A percentile compares a stretch with the other conserved stretches of the same genome.
These are phyloP conservation scores for Evansstolkia leycettana DNA, from an alignment of 495 filamentous ascomycete genomes.

Conservation along the genomic window DNA sequence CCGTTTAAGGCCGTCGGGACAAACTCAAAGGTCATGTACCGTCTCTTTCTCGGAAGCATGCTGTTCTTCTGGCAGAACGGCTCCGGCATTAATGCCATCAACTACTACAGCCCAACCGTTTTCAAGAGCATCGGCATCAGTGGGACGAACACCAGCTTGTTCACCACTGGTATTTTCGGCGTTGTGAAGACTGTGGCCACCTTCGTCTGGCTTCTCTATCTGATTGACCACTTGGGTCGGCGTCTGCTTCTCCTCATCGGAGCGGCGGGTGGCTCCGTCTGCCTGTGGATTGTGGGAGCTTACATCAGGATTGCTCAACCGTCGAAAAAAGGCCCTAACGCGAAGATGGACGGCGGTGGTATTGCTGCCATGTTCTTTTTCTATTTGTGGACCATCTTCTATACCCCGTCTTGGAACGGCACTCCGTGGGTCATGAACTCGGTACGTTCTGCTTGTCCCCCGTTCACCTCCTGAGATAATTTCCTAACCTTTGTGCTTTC, in stretches of 20 bases:
- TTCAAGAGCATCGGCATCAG: conserved; percentile 48
- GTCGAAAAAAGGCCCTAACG: conserved; percentile 18
- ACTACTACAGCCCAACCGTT: conserved; percentile 52
- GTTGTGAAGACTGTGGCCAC: conserved; percentile 47
- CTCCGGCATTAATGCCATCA: conserved; percentile 57
- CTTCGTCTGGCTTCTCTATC: conserved; percentile 52
- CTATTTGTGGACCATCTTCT: conserved; percentile 70
- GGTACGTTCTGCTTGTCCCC: conserved; percentile 12
- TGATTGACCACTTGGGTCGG: conserved; percentile 60
- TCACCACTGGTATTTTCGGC: conserved; percentile 44
- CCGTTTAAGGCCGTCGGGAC: conserved; percentile 47
- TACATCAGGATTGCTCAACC: conserved; percentile 52
- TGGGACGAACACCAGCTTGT: conserved; percentile 33
- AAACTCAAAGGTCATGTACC: conserved; percentile 45
- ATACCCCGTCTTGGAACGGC: conserved; percentile 66
- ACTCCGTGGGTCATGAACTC: conserved; percentile 57
- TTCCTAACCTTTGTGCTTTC: conserved; percentile 2
- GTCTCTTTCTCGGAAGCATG: conserved; percentile 55
- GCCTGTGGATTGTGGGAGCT: conserved; percentile 66
- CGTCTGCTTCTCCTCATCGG: conserved; percentile 61
- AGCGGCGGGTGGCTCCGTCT: conserved; percentile 52
- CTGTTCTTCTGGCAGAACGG: conserved; percentile 61
- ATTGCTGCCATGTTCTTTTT: conserved; percentile 68
- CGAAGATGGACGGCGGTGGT: conserved; percentile 38
- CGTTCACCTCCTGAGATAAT: not conserved